These are phyloP conservation scores for Orbilia ellipsospora DNA, from an alignment of 2,329 filamentous ascomycete species.

Conservation along the genomic window DNA sequence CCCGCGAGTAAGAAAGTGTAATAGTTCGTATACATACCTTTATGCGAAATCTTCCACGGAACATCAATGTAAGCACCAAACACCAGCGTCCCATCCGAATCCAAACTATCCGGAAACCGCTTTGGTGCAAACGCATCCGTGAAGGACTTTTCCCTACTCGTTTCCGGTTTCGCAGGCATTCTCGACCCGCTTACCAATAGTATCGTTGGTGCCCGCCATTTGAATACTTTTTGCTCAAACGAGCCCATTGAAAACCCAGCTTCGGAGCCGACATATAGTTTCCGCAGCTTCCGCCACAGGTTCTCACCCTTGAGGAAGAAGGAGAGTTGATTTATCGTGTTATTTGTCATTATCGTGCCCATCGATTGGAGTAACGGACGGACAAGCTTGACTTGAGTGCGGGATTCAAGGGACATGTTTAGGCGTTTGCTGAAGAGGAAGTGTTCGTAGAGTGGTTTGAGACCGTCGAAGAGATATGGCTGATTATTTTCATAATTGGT, in stretches of 20 bases:
- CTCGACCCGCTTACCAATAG: conserved; percentile 75
- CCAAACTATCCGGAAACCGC: conserved; percentile 66
- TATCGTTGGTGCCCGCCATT: conserved; percentile 80
- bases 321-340: conserved; percentile 75
- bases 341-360: conserved; percentile 74
- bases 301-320: conserved; percentile 75
- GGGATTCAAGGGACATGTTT: conserved; percentile 70
- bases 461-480: conserved; percentile 75
- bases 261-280: conserved; percentile 76
- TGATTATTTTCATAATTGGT: conserved; percentile 61
- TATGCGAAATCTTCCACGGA: conserved; percentile 76
- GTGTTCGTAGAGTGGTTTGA: conserved; percentile 77
- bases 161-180: conserved; percentile 66
- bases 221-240: conserved; percentile 79
- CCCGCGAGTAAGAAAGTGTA: neutral
- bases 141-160: conserved; percentile 70
- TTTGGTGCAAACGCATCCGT: conserved; percentile 73
- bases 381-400: conserved; percentile 60
- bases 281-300: conserved; percentile 74
- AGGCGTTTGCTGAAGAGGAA: conserved; percentile 80
- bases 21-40: conserved; percentile 58
- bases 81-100: conserved; percentile 67
- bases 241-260: conserved; percentile 81
- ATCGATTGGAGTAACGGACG: conserved; percentile 57
- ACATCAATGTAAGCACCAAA: conserved; percentile 75